Evolutionary conservation across 2,329 filamentous ascomycete species (phyloP).

Genomic region (Rhexocercosporidium sp.): DNA sequence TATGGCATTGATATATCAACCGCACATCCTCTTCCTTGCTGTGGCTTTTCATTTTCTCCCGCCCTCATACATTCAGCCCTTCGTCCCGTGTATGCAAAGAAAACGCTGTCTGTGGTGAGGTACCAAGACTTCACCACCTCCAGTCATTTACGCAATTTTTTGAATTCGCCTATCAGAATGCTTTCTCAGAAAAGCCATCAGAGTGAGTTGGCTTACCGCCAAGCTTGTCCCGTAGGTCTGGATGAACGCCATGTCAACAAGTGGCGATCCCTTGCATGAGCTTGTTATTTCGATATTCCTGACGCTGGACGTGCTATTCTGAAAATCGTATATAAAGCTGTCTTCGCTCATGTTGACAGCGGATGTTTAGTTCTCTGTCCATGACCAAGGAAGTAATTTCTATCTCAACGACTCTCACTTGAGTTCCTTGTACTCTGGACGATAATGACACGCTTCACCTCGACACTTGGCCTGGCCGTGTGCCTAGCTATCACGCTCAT

Average conservation of each 20-base stretch:
- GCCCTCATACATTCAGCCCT: not conserved
- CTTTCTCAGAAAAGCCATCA: not conserved
- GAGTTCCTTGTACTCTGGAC: not conserved
- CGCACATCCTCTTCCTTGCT: not conserved
- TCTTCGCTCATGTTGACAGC: not conserved
- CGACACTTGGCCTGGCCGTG: not conserved
- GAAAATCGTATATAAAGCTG: not conserved
- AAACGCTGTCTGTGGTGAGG: not conserved
- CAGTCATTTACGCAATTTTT: conserved; percentile 1
- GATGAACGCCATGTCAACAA: not conserved
- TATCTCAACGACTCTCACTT: not conserved
- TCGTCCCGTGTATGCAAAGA: not conserved
- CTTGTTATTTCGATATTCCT: not conserved
- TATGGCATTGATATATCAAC: not conserved
- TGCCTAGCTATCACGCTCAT: not conserved
- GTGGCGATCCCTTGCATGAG: not conserved
- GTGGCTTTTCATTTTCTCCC: not conserved
- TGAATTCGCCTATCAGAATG: not conserved
- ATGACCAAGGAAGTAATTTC: not conserved
- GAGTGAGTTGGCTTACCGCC: not conserved
- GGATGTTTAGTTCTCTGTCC: not conserved
- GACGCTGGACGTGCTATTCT: not conserved
- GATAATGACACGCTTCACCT: not conserved
- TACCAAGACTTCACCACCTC: not conserved
- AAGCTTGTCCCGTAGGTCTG: not conserved